These are phyloP conservation scores for Boletus pseudopeckii DNA, from an alignment of 768 basidiomycete genomes.

Conservation along the genomic window DNA sequence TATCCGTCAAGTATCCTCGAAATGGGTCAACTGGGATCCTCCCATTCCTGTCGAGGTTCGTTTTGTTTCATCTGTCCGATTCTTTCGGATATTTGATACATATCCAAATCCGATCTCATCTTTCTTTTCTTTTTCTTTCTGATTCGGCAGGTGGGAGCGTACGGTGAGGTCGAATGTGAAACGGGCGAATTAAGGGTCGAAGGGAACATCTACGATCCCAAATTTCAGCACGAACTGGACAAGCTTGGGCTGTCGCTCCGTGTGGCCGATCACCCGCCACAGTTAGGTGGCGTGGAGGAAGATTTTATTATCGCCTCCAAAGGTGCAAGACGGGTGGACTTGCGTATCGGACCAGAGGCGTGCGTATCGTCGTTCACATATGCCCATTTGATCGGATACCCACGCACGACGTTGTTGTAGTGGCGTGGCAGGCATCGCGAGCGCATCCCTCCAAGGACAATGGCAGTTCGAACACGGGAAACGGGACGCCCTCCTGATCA, in stretches of 20 bases:
- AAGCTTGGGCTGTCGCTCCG: neutral
- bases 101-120: neutral
- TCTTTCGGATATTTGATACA: neutral
- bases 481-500: constrained; percentile 36
- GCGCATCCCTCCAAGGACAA: constrained; percentile 31
- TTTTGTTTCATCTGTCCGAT: neutral
- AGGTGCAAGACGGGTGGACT: constrained; percentile 15
- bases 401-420: neutral
- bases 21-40: constrained; percentile 40
- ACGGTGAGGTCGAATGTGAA: constrained; percentile 27
- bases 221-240: constrained; percentile 17
- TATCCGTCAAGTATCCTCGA: constrained; percentile 29
- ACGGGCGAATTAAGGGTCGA: constrained; percentile 31
- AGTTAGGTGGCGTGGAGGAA: constrained; percentile 16
- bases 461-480: constrained; percentile 34
- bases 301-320: constrained; percentile 23
- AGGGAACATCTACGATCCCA: constrained; percentile 32
- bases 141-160: constrained; percentile 32
- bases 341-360: constrained; percentile 16
- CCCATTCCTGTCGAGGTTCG: constrained; percentile 32
- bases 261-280: constrained; percentile 15
- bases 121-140: too few relatives aligned
- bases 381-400: neutral
- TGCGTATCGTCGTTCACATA: constrained; percentile 8
- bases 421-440: constrained; percentile 24